A percentile compares a stretch with the other conserved stretches of the same genome.
phyloP scores from a whole-genome alignment of 1,284 basidiomycete species.

The Paramarasmius palmivorus region DNA sequence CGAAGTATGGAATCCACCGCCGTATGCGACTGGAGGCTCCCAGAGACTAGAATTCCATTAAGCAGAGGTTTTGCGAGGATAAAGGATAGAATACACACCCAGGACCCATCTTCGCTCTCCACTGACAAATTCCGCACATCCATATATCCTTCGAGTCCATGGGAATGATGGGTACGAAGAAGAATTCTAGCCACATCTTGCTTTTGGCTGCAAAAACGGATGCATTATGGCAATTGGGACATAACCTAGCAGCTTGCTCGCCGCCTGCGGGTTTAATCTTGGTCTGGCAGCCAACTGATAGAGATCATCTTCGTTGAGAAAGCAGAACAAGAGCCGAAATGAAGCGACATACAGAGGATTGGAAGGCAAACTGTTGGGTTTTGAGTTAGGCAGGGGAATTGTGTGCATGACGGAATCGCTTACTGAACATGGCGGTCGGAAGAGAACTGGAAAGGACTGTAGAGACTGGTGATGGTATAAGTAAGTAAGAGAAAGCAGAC shows the following conservation, averaged over 20 bases:
- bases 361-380: constrained; percentile 11
- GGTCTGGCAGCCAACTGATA: constrained; percentile 44
- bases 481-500: neutral
- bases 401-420: constrained; percentile 1
- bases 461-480: neutral
- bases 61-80: neutral
- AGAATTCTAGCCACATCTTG: constrained; percentile 35
- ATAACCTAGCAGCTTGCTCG: constrained; percentile 33
- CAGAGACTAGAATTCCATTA: constrained; percentile 4
- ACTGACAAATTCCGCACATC: constrained; percentile 20
- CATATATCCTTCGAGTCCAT: constrained; percentile 18
- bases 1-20: neutral
- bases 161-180: constrained; percentile 19
- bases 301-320: neutral
- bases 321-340: neutral
- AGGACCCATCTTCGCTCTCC: constrained; percentile 12
- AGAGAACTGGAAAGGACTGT: neutral
- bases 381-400: neutral
- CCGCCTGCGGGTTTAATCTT: constrained; percentile 39
- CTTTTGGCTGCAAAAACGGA: constrained; percentile 40
- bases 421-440: constrained; percentile 13
- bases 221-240: constrained; percentile 27
- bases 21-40: constrained; percentile 16
- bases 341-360: constrained; percentile 9
- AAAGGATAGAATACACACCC: constrained; percentile 11